Conservation (phyloP, 345 rosid species). For the Passiflora organensis region DNA sequence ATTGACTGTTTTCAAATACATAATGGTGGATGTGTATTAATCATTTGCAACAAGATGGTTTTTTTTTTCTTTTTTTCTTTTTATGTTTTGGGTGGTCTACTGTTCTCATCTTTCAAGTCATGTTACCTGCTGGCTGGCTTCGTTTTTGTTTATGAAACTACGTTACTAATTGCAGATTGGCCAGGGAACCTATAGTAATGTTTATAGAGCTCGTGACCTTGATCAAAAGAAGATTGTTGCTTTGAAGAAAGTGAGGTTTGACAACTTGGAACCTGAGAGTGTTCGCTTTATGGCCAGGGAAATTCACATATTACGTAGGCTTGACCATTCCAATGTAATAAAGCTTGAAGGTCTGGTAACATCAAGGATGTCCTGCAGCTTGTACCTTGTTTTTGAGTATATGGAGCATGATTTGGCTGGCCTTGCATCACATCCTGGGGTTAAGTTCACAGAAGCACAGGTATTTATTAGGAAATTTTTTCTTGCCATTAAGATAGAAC, state of each 20-base stretch:
- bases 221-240: conserved; percentile 94
- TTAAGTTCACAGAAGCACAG: conserved; percentile 90
- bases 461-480: conserved; percentile 27
- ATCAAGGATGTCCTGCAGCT: conserved; percentile 98
- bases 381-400: conserved; percentile 95
- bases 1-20: no score
- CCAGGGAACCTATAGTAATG: conserved; percentile 97
- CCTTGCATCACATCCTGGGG: conserved; percentile 82
- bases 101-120: not conserved
- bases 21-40: no score
- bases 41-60: no score
- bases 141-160: conserved; percentile 12
- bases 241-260: conserved; percentile 93
- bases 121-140: not conserved
- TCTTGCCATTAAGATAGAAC: not conserved
- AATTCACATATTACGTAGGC: conserved; percentile 84
- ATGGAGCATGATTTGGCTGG: conserved; percentile 99
- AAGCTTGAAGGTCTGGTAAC: conserved; percentile 97
- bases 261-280: conserved; percentile 91
- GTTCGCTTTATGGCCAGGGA: conserved; percentile 99
- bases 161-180: conserved; percentile 65
- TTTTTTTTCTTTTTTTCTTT: not conserved
- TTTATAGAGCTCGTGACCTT: conserved; percentile 91
- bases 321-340: conserved; percentile 90
- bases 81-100: not conserved